Evolutionary conservation across 495 filamentous ascomycete species (phyloP).

Genomic region (Aspergillus incahuasiensis): DNA sequence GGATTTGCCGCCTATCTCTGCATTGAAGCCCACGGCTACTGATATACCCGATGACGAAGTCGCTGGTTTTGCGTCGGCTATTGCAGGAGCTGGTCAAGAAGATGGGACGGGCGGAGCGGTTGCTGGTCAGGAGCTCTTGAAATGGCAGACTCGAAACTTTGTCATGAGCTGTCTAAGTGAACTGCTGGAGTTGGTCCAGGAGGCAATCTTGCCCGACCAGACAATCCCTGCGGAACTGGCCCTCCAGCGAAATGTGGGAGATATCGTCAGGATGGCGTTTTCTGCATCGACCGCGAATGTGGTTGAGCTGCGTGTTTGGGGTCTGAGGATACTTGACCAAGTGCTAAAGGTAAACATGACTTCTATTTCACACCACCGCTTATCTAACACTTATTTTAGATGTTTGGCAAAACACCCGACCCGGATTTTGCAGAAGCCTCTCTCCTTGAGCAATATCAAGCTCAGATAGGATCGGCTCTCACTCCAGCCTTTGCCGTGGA

Average conservation of each 20-base stretch:
- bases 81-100: constrained; percentile 56
- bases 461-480: constrained; percentile 93
- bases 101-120: constrained; percentile 56
- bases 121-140: constrained; percentile 76
- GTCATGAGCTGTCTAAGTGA: constrained; percentile 89
- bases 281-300: constrained; percentile 94
- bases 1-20: constrained; percentile 41
- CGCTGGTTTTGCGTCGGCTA: constrained; percentile 80
- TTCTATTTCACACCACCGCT: background rate
- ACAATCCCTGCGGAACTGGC: constrained; percentile 67
- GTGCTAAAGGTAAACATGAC: constrained; percentile 59
- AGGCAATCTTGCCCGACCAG: constrained; percentile 64
- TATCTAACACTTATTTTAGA: constrained; percentile 36
- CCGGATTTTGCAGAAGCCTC: constrained; percentile 95
- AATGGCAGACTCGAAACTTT: constrained; percentile 95
- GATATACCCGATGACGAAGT: constrained; percentile 95
- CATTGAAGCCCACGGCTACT: constrained; percentile 49
- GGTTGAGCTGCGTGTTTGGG: constrained; percentile 80
- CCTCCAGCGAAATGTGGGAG: constrained; percentile 78
- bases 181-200: constrained; percentile 67
- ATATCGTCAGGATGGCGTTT: constrained; percentile 96
- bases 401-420: constrained; percentile 94
- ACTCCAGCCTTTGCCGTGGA: constrained; percentile 95
- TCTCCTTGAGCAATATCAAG: constrained; percentile 95
- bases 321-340: constrained; percentile 87